Evolutionary conservation across 1,139 yeast genomes (phyloP).

Genomic region (Wickerhamiella pararugosa): DNA sequence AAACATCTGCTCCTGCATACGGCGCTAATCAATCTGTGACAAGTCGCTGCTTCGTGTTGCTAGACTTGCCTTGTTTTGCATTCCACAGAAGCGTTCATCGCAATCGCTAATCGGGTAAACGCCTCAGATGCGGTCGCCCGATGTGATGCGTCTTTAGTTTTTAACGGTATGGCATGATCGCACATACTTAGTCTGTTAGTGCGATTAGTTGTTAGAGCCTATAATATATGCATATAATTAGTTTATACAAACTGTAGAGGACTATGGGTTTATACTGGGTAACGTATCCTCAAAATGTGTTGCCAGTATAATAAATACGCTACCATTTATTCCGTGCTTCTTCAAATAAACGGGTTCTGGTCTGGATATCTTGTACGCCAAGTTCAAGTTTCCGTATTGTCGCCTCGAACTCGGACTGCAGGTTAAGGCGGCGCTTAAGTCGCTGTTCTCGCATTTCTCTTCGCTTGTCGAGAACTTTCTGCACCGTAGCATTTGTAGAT

Average conservation of each 20-base stretch:
- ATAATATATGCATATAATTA: neutral
- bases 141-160: no score
- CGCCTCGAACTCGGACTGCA: conserved; percentile 23
- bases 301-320: neutral
- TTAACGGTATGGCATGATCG: no score
- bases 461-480: conserved; percentile 10
- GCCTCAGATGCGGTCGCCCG: no score
- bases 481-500: neutral
- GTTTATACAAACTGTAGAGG: neutral
- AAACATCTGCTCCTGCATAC: no score
- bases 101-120: no score
- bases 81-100: no score
- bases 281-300: neutral
- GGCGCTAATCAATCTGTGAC: no score
- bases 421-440: conserved; percentile 14
- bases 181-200: no score
- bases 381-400: conserved; percentile 24
- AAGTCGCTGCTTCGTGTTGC: no score
- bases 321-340: conserved; percentile 4
- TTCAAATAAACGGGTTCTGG: conserved; percentile 8
- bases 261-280: neutral
- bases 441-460: conserved; percentile 13
- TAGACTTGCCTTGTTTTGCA: no score
- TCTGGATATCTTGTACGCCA: conserved; percentile 18
- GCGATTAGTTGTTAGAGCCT: no score